Evolutionary conservation across 768 basidiomycete species (phyloP).

Genomic region (Russula sp.): DNA sequence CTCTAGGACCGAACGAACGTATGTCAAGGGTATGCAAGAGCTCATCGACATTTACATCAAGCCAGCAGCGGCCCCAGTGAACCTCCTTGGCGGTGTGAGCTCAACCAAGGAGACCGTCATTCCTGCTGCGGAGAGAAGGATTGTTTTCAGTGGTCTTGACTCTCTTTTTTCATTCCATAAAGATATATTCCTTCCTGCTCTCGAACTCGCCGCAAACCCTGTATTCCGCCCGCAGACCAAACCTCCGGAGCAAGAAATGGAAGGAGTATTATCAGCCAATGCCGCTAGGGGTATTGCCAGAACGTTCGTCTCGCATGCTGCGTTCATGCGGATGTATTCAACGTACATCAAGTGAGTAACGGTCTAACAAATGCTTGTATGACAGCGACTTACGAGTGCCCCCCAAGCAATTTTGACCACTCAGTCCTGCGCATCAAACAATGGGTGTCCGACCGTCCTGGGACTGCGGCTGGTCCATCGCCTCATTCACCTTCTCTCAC

Average conservation of each 20-base stretch:
- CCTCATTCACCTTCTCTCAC: constrained; percentile 48
- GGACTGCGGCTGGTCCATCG: constrained; percentile 34
- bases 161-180: constrained; percentile 87
- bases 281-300: constrained; percentile 79
- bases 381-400: constrained; percentile 12
- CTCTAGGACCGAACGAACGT: constrained; percentile 84
- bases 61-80: constrained; percentile 66
- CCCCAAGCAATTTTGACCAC: constrained; percentile 82
- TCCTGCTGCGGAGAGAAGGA: constrained; percentile 76
- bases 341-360: constrained; percentile 87
- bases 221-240: constrained; percentile 46
- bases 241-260: constrained; percentile 48
- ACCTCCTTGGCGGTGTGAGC: constrained; percentile 59
- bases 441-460: constrained; percentile 63
- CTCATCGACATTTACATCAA: constrained; percentile 93
- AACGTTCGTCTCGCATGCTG: constrained; percentile 89
- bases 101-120: constrained; percentile 79
- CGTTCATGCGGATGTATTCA: constrained; percentile 99
- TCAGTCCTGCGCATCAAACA: constrained; percentile 80
- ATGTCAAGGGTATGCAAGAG: constrained; percentile 90
- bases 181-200: constrained; percentile 84
- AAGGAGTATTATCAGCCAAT: constrained; percentile 63
- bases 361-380: constrained; percentile 5
- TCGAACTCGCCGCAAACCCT: constrained; percentile 71
- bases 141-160: constrained; percentile 90